A percentile compares a stretch with the other conserved stretches of the same genome.
phyloP scores from a whole-genome alignment of 2,329 filamentous ascomycete species.

The Aquanectria penicillioides region DNA sequence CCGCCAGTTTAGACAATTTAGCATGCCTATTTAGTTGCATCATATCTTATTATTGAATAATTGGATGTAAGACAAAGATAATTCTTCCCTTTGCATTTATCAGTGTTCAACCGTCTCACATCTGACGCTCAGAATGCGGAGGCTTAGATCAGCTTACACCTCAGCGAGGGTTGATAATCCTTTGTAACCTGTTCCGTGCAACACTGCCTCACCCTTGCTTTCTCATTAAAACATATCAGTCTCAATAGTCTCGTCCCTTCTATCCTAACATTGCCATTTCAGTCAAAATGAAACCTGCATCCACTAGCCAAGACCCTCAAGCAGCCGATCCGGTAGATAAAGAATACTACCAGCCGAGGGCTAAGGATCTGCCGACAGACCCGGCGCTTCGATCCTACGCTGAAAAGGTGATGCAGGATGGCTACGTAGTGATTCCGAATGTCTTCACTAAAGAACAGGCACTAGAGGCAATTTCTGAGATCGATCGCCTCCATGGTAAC shows the following conservation, averaged over 20 bases:
- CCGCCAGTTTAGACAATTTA: too few species aligned
- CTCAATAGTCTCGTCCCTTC: too few species aligned
- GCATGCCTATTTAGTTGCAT: too few species aligned
- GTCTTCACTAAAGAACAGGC: slow-evolving; percentile 10
- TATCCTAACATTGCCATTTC: too few species aligned
- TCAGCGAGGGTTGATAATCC: too few species aligned
- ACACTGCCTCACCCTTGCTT: too few species aligned
- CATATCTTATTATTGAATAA: too few species aligned
- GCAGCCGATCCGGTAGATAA: neutral
- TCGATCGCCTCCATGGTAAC: slow-evolving; percentile 13
- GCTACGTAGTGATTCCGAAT: slow-evolving; percentile 17
- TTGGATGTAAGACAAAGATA: too few species aligned
- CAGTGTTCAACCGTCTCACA: neutral
- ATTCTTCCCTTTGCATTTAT: too few species aligned
- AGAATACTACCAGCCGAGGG: slow-evolving; percentile 9
- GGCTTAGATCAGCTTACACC: neutral
- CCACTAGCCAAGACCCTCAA: neutral
- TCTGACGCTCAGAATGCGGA: neutral
- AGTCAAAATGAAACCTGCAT: neutral
- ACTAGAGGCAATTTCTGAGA: slow-evolving; percentile 14
- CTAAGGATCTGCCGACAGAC: slow-evolving; percentile 2
- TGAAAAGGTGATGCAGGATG: slow-evolving; percentile 9
- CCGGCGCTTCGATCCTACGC: neutral
- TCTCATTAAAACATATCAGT: too few species aligned
- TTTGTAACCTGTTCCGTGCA: too few species aligned